Evolutionary conservation across 75 land plant species (phyloP), one percentile per base, ranked within the genome.

Genomic region (Ceratopteris richardii): DNA sequence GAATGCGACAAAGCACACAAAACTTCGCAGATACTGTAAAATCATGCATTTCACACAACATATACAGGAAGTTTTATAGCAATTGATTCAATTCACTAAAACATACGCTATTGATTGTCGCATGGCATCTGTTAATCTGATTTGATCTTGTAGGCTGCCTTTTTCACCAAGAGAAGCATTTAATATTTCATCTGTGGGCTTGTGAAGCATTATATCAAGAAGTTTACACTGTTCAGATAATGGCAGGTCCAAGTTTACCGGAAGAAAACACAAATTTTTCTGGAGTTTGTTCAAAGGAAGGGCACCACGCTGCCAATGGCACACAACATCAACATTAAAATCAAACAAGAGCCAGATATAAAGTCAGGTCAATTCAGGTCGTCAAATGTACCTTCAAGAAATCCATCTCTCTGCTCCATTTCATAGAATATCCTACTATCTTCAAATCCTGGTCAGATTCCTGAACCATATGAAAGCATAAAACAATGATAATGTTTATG

Each of bases 131-230:
- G 99, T 78, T 47, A 72, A 90, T 44, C 58, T 73, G 51, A 95
- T 59, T 51, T 69, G 72, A 28, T 68, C 48, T 1, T 66, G 33
- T 29, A 63, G 31, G 18, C 63, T 56, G 7, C 27, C 48, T 51
- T 61, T 58, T 21, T 36, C 46, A 17, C 19, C 51, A 26, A 67
- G 57, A 0, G 80, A 66, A 54, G 90, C 55, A 41, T 67, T 69
- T 12, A 76, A 56, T 62, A 95, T 95, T 67, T 95, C 96, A 77
- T 95, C 99, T 6, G 97, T 95, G 24, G 81, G 93, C 77, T 90
- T 95, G 24, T 87, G 88, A 40, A 95, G 88, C 48, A 95, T 46
- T 11, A 73, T 57, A 68, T 90, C 86, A 57, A 82, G 76, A n/a
- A 55, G 44, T 53, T 74, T 41, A 36, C 90, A 36, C 72, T 95